Base-by-base conservation (phyloP, 2,329 filamentous ascomycete species). In the Sordariomycetes sp. region DNA sequence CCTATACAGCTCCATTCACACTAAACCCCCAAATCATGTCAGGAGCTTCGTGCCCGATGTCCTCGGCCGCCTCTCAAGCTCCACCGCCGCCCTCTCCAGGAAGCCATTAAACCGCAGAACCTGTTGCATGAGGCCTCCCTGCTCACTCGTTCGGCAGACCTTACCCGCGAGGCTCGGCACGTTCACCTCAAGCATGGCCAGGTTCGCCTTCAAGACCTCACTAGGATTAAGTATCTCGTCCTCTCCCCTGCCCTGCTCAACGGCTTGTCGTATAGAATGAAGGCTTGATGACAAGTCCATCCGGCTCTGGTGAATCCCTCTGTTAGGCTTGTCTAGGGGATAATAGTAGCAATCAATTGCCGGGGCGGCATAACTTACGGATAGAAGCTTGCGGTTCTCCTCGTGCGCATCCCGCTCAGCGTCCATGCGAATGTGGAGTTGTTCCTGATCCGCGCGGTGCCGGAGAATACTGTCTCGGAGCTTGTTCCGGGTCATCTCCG, bases 51-150 rank as follows among this genome's bases (percentile, higher is more conserved):
- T 24, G 8, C 45, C 45, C n/a, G 45, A 50, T 20, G 45, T 50
- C 45, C 45, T 24, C n/a, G n/a, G 20, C 20, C 45, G 48, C 13
- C 69, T 65, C 66, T 85, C 82, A 51, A 86, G 69, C 35, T 76
- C 79, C 34, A 72, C 67, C 2, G 81, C 82, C 6, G 80, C 75
- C 24, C 83, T 74, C 65, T 86, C 83, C 54, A 86, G 69, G 61
- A 86, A 82, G 35, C 74, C 75, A 61, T 86, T 86, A 63, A 86
- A 86, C 53, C 81, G 76, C 59, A 70, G 76, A 57, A 86, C 75
- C 64, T 81, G 77, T 59, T 72, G 74, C 61, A 86, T 69, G 4
- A 77, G 68, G 2, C 80, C 80, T 24, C 80, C 80, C 1, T 72
- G 71, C 10, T 72, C 70, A 55, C 76, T 74, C 22, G 68, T 68